Evolutionary conservation across 2,329 filamentous ascomycete species (phyloP).

Genomic region (Stemphylium vesicarium): DNA sequence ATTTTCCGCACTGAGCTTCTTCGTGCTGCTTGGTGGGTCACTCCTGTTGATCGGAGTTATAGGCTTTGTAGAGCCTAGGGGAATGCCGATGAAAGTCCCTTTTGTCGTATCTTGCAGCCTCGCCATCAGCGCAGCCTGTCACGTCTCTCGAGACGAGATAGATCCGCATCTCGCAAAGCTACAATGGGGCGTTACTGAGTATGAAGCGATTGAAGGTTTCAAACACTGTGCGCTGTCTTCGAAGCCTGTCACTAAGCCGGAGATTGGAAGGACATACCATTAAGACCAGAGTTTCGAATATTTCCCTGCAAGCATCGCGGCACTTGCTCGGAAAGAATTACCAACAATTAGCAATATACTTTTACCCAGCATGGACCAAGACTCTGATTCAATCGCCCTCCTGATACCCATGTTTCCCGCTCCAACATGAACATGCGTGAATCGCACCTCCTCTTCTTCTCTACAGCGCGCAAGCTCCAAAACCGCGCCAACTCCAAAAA

Average conservation of each 20-base stretch:
- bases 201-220: background rate
- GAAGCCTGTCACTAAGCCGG: background rate
- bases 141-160: slow-evolving; percentile 20
- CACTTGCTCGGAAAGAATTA: too few species aligned
- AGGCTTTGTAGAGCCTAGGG: slow-evolving; percentile 67
- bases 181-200: slow-evolving; percentile 27
- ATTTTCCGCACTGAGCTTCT: slow-evolving; percentile 12
- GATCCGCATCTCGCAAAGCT: slow-evolving; percentile 24
- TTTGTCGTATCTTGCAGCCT: slow-evolving; percentile 74
- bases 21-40: slow-evolving; percentile 1
- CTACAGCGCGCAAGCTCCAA: too few species aligned
- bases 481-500: too few species aligned
- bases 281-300: background rate
- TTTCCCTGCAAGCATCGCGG: too few species aligned
- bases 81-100: slow-evolving; percentile 76
- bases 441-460: too few species aligned
- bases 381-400: too few species aligned
- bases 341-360: too few species aligned
- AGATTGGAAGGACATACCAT: background rate
- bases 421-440: too few species aligned
- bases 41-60: slow-evolving; percentile 30
- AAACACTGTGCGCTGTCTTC: background rate
- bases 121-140: slow-evolving; percentile 35
- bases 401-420: too few species aligned
- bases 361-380: too few species aligned